Evolutionary conservation across 2,329 filamentous ascomycete genomes (phyloP).

Genomic region (Lasiodiplodia hormozganensis): DNA sequence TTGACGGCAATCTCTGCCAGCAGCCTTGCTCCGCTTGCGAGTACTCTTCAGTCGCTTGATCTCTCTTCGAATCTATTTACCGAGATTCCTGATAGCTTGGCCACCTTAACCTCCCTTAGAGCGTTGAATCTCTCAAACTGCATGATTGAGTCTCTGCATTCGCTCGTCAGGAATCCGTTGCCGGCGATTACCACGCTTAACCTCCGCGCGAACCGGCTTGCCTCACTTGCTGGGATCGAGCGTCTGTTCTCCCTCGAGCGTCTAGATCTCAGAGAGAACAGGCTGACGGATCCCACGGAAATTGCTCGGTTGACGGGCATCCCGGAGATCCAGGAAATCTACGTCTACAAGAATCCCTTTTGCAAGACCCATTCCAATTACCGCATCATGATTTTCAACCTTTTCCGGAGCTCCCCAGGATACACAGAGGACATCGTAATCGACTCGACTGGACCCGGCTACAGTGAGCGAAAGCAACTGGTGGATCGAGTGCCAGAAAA

Average conservation of each 20-base stretch:
- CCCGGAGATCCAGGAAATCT: constrained; percentile 90
- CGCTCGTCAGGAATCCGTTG: constrained; percentile 81
- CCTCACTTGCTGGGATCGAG: constrained; percentile 88
- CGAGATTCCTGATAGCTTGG: constrained; percentile 91
- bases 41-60: constrained; percentile 89
- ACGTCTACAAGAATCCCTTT: constrained; percentile 91
- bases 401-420: constrained; percentile 88
- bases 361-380: constrained; percentile 85
- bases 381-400: constrained; percentile 90
- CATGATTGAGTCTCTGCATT: constrained; percentile 96
- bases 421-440: constrained; percentile 91
- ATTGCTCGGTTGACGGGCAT: constrained; percentile 87
- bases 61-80: constrained; percentile 90
- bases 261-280: constrained; percentile 90
- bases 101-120: constrained; percentile 83
- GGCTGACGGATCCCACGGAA: constrained; percentile 87
- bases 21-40: constrained; percentile 81
- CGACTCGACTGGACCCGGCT: constrained; percentile 82
- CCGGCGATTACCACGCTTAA: constrained; percentile 95
- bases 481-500: constrained; percentile 81
- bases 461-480: constrained; percentile 82
- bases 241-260: constrained; percentile 86
- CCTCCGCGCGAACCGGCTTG: constrained; percentile 84
- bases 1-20: constrained; percentile 78
- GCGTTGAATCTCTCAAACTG: constrained; percentile 94